Conservation (phyloP, 805 yeast species). For the Candida anglica region DNA sequence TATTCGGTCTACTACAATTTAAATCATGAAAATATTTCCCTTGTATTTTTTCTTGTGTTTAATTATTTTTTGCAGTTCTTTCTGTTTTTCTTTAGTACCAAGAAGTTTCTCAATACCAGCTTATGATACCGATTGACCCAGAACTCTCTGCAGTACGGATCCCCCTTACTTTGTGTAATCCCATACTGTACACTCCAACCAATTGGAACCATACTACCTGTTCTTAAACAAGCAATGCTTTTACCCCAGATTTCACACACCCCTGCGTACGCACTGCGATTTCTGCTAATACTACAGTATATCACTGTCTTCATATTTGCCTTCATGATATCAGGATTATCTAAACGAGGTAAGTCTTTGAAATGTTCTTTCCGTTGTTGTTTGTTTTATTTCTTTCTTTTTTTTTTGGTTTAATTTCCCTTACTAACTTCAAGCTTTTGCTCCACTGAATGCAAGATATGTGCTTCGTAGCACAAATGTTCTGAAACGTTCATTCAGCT, state of each 20-base stretch:
- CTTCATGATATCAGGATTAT: slow-evolving; percentile 1
- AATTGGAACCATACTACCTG: too few species aligned
- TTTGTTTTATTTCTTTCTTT: neutral
- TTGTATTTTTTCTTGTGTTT: neutral
- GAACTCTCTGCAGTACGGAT: too few species aligned
- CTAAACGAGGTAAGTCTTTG: slow-evolving; percentile 4
- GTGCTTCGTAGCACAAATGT: slow-evolving; percentile 7
- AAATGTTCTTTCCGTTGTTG: neutral
- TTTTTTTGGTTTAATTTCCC: neutral
- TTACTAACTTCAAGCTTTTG: neutral
- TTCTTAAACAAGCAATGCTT: neutral
- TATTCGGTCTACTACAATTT: too few species aligned
- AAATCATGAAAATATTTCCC: too few species aligned
- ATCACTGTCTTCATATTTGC: slow-evolving; percentile 1
- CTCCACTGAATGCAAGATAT: slow-evolving; percentile 3
- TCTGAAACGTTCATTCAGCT: slow-evolving; percentile 14
- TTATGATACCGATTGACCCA: too few species aligned
- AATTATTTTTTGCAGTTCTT: neutral
- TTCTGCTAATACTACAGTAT: slow-evolving; percentile 1
- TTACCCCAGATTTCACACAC: slow-evolving; percentile 1
- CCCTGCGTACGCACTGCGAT: too few species aligned
- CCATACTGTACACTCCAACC: too few species aligned
- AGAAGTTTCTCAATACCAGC: neutral
- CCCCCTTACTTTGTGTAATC: too few species aligned
- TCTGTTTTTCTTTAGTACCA: neutral